Evolutionary conservation across 345 rosid genomes (phyloP).

Genomic region (Aethionema arabicum): DNA sequence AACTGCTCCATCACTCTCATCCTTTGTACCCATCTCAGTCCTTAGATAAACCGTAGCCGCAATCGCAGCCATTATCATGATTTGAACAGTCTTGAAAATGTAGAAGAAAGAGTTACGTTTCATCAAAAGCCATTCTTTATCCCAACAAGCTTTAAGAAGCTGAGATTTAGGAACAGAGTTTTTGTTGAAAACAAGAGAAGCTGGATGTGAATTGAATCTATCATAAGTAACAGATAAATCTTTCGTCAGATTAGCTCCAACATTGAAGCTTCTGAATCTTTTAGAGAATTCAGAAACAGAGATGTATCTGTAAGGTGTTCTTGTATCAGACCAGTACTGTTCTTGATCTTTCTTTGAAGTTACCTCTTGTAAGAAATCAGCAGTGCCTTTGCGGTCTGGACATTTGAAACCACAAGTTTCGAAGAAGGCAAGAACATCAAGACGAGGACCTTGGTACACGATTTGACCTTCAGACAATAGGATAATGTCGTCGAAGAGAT

Average conservation of each 20-base stretch:
- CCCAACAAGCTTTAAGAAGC: slow-evolving; percentile 70
- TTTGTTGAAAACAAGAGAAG: slow-evolving; percentile 62
- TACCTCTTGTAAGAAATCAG: slow-evolving; percentile 96
- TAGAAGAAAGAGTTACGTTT: slow-evolving; percentile 68
- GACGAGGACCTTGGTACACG: slow-evolving; percentile 87
- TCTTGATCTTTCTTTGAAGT: slow-evolving; percentile 89
- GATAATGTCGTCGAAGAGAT: slow-evolving; percentile 79
- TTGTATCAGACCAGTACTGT: slow-evolving; percentile 74
- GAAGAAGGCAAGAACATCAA: slow-evolving; percentile 59
- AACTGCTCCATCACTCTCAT: slow-evolving; percentile 49
- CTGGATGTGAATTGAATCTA: slow-evolving; percentile 57
- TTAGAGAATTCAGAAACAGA: slow-evolving; percentile 58
- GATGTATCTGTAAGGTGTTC: slow-evolving; percentile 59
- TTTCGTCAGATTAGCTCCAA: slow-evolving; percentile 53
- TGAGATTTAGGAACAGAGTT: slow-evolving; percentile 58
- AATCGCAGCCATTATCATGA: slow-evolving; percentile 56
- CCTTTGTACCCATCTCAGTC: slow-evolving; percentile 53
- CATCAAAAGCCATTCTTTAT: slow-evolving; percentile 74
- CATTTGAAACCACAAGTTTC: slow-evolving; percentile 69
- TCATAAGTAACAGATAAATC: slow-evolving; percentile 63
- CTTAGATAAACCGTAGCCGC: slow-evolving; percentile 63
- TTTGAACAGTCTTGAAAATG: slow-evolving; percentile 67
- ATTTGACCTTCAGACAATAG: slow-evolving; percentile 80
- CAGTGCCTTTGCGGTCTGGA: slow-evolving; percentile 84
- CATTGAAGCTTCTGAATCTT: slow-evolving; percentile 64